Conservation (phyloP, 768 basidiomycete genomes). For the Calocera cornea region DNA sequence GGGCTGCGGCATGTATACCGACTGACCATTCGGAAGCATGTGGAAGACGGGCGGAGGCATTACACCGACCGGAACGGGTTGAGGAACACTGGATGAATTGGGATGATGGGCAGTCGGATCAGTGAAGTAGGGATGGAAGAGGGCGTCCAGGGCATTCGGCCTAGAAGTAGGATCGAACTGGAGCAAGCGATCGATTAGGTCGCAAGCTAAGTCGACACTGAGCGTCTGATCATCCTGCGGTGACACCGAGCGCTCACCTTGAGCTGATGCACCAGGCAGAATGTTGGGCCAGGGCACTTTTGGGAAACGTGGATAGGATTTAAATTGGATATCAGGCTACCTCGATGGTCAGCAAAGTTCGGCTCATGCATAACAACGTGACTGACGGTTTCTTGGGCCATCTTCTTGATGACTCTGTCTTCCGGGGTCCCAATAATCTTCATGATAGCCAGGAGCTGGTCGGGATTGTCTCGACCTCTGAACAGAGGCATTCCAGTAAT, state of each 20-base stretch:
- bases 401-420: constrained; percentile 75
- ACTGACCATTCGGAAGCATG: constrained; percentile 6
- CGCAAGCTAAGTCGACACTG: constrained; percentile 45
- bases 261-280: constrained; percentile 71
- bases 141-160: constrained; percentile 79
- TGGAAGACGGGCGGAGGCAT: constrained; percentile 58
- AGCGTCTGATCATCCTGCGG: not conserved
- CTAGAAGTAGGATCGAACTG: constrained; percentile 93
- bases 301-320: constrained; percentile 76
- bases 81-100: constrained; percentile 20
- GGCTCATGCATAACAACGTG: not conserved
- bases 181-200: constrained; percentile 83
- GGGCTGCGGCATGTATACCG: not conserved
- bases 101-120: constrained; percentile 29
- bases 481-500: constrained; percentile 94
- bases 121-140: constrained; percentile 85
- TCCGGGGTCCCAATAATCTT: constrained; percentile 91
- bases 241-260: constrained; percentile 37
- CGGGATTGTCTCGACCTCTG: constrained; percentile 91
- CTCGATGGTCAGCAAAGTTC: constrained; percentile 9
- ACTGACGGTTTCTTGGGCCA: constrained; percentile 76
- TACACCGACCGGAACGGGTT: constrained; percentile 36
- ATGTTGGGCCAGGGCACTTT: constrained; percentile 71
- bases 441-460: constrained; percentile 97
- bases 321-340: constrained; percentile 69